Base-by-base conservation (phyloP, 306 rosid species). In the Comarum palustre region DNA sequence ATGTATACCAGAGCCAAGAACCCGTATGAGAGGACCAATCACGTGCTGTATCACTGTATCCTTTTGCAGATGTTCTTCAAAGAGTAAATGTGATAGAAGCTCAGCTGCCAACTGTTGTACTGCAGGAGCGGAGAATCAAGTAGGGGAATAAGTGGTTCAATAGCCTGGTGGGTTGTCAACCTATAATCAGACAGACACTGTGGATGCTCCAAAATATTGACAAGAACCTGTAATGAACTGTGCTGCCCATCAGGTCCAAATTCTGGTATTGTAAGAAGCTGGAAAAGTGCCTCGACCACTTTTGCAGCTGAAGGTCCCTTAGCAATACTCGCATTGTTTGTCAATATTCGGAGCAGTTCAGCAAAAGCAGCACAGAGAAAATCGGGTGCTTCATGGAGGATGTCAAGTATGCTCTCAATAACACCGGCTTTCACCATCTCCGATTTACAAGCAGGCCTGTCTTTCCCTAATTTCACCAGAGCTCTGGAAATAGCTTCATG, bases 341-440 rank as follows among this genome's bases (percentile, higher is more conserved):
- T 95, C 89, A 95, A 82, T 90, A 95, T 95, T 36, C 97, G 96
- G 78, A 95, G 85, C 82, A 95, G 75, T 81, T 95, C 99, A 11
- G 99, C 83, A 83, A 90, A 88, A 57, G 92, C 92, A 8, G 96
- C 90, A 78, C 92, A 87, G 39, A 91, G 92, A 82, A 80, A 91
- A 87, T 92, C 99, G 36, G 99, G 99, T 66, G 99, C 96, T 66
- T 90, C 97, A 20, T 83, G 84, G 71, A 95, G 88, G 77, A 91
- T 83, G 75, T 89, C 85, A 39, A 95, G 96, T 76, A 87, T 43
- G 74, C 97, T 95, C 78, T 92, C 99, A 78, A 90, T 88, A 55
- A 90, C 96, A 68, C 96, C 93, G 78, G 97, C 92, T 87, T 95
- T 95, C 71, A 95, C 97, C 97, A 95, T 95, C 85, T 95, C 99